Evolutionary conservation across 1,284 basidiomycete genomes (phyloP).

Genomic region (Fomitopsis schrenkii): DNA sequence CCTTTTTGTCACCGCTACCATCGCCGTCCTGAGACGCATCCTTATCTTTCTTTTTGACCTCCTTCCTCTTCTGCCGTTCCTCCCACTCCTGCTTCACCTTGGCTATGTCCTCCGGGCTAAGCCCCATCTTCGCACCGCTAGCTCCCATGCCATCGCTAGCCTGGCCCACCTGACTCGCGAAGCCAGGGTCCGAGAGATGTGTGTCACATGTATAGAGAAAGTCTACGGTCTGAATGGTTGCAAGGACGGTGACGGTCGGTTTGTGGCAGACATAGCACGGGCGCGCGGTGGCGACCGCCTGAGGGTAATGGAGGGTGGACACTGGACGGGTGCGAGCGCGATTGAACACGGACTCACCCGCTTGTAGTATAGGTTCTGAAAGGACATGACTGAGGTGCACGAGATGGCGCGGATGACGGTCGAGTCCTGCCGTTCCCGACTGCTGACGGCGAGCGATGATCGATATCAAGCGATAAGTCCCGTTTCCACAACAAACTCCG

Average conservation of each 20-base stretch:
- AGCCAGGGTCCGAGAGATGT: conserved; percentile 67
- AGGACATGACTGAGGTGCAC: conserved; percentile 44
- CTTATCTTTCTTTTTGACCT: conserved; percentile 41
- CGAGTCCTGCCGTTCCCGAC: neutral
- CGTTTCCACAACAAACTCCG: neutral
- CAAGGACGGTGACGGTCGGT: conserved; percentile 69
- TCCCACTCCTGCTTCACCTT: conserved; percentile 78
- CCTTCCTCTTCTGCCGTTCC: conserved; percentile 51
- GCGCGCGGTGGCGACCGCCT: conserved; percentile 67
- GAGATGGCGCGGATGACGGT: neutral
- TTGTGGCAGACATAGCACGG: conserved; percentile 71
- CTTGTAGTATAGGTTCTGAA: conserved; percentile 78
- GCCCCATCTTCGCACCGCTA: conserved; percentile 30
- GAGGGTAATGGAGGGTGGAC: conserved; percentile 11
- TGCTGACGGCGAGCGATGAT: conserved; percentile 9
- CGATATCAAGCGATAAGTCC: conserved; percentile 19
- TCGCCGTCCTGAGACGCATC: conserved; percentile 47
- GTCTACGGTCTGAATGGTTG: conserved; percentile 70
- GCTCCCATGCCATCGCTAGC: conserved; percentile 29
- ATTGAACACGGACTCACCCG: conserved; percentile 47
- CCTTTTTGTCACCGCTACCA: conserved; percentile 29
- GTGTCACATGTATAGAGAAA: conserved; percentile 69
- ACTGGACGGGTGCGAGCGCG: conserved; percentile 1
- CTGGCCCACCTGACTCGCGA: conserved; percentile 55
- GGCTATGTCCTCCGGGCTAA: conserved; percentile 66